Evolutionary conservation across 2,329 filamentous ascomycete species (phyloP).

Genomic region (Exophiala dermatitidis): DNA sequence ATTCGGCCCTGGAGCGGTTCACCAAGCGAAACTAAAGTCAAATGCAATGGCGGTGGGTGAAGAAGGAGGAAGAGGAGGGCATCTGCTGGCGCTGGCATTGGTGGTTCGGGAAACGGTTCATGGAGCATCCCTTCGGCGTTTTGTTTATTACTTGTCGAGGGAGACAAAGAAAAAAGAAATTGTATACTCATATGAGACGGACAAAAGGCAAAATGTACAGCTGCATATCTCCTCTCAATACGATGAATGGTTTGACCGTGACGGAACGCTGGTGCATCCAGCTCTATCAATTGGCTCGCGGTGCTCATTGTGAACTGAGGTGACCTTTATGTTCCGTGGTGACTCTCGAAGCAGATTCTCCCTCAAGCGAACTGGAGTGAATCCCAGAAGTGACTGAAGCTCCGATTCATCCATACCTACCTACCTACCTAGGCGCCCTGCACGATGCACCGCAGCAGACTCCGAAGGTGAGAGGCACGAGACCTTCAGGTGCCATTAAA

Average conservation of each 20-base stretch:
- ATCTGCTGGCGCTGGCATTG: neutral
- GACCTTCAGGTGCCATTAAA: neutral
- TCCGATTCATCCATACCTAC: neutral
- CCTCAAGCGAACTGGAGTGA: no score
- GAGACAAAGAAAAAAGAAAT: neutral
- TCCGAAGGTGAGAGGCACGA: no score
- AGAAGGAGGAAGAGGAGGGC: conserved; percentile 35
- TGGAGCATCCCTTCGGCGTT: neutral
- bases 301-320: no score
- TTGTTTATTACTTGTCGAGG: neutral
- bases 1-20: conserved; percentile 46
- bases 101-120: neutral
- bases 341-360: no score
- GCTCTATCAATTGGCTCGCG: no score
- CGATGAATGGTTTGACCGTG: neutral
- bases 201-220: neutral
- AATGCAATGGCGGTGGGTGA: conserved; percentile 41
- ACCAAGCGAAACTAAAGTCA: conserved; percentile 41
- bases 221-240: neutral
- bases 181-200: neutral
- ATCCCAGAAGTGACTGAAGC: no score
- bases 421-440: neutral
- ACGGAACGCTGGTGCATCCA: no score
- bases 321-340: no score
- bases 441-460: no score